Evolutionary conservation across 176 grass and related monocot species (phyloP).

Genomic region (Bolboschoenus planiculmis): DNA sequence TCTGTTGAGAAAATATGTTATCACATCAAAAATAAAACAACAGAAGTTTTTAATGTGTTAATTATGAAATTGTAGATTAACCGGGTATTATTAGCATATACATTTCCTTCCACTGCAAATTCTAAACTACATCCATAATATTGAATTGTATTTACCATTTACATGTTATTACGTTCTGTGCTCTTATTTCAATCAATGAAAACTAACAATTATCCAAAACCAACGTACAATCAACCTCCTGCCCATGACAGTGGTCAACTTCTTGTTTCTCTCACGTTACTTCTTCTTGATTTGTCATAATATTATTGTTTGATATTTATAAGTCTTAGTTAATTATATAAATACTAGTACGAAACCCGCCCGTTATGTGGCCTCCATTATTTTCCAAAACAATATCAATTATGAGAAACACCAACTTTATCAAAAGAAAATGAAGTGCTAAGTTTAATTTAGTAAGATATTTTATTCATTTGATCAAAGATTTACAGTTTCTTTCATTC

Average conservation of each 20-base stretch:
- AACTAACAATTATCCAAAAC: neutral
- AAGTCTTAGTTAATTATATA: neutral
- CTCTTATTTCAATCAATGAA: neutral
- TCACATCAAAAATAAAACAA: neutral
- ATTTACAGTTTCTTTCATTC: neutral
- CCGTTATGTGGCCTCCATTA: neutral
- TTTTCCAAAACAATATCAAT: neutral
- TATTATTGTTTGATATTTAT: neutral
- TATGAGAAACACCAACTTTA: neutral
- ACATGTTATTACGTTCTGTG: no score
- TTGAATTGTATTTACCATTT: neutral
- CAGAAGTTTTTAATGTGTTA: neutral
- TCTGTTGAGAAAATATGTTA: conserved; percentile 36
- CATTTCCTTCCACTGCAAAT: neutral
- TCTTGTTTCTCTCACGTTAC: neutral
- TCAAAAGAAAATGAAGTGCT: neutral
- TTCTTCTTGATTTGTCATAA: neutral
- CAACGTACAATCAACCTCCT: neutral
- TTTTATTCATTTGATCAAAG: neutral
- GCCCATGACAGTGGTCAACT: neutral
- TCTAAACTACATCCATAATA: neutral
- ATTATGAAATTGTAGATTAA: neutral
- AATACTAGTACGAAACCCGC: neutral
- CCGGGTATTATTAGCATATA: neutral
- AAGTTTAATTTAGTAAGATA: neutral